Base-by-base conservation (phyloP, 2,329 filamentous ascomycete species). In the Cadophora sp. region DNA sequence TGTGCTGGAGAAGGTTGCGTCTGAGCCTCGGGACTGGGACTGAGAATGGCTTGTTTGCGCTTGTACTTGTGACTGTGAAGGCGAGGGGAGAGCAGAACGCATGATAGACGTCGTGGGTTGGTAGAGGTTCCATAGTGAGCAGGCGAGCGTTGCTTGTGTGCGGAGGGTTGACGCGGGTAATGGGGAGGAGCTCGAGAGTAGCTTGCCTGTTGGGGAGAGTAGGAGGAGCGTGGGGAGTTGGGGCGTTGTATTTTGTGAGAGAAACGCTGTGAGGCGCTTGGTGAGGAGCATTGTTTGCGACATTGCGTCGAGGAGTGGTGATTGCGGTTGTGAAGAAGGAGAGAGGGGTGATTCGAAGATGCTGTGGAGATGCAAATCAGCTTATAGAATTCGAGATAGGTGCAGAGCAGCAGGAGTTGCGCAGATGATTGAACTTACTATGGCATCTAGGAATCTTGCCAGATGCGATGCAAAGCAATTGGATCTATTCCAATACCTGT, bases 91-190 rank as follows among this genome's bases (percentile, higher is more conserved):
- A 27, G 64, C 50, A 2, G 81, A 79, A 43, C 81, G 78, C 64
- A 73, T 61, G 40, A 73, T 51, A 12, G 80, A 77, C 59, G 78
- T 74, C 31, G 80, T 80, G 14, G 79, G 74, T 50, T 84, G 81
- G 78, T 90, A 88, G 53, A 89, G 83, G 24, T 83, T 81, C 81
- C 87, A 88, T 24, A 90, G 83, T 6, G 85, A 88, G 67, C 87
- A 86, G 51, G 88, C 88, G 68, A 90, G 86, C 68, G 88, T 90
- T 73, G 86, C 86, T 77, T 90, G 87, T 11, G 86, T 87, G 74
- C 88, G 87, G 48, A 91, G 84, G 24, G 83, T 80, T 68, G 84
- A 80, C 72, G 88, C 86, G 60, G 87, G 81, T 55, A 86, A 81
- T 2, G 83, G 79, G 62, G 86, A 87, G 48, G 87, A 85, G 77